These are phyloP conservation scores for Exophiala sideris DNA, from an alignment of 2,329 filamentous ascomycete species.

Conservation along the genomic window DNA sequence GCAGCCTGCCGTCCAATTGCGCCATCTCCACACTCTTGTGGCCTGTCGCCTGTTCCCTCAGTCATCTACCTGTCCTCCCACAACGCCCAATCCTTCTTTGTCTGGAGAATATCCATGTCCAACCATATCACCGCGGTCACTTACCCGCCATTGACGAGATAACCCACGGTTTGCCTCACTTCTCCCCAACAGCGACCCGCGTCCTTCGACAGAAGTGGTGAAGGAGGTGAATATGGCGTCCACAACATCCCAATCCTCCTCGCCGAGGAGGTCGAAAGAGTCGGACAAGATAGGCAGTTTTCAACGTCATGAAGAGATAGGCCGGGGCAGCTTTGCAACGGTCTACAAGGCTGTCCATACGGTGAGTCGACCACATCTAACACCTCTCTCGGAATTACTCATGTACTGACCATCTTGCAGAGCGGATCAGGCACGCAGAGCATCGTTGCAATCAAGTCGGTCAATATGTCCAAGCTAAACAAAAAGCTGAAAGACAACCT, in stretches of 20 bases:
- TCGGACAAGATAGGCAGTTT: constrained; percentile 53
- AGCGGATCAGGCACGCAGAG: constrained; percentile 39
- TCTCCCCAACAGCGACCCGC: constrained; percentile 22
- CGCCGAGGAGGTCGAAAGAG: constrained; percentile 37
- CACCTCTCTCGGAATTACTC: not conserved
- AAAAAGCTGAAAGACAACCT: constrained; percentile 96
- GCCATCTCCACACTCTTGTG: constrained; percentile 24
- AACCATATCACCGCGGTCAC: constrained; percentile 34
- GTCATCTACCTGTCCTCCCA: constrained; percentile 11
- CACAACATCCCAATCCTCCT: constrained; percentile 41
- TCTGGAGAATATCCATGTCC: constrained; percentile 32
- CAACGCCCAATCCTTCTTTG: constrained; percentile 5
- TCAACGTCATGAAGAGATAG: constrained; percentile 81
- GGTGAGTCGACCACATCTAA: constrained; percentile 52
- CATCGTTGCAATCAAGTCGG: constrained; percentile 92
- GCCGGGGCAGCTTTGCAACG: constrained; percentile 94
- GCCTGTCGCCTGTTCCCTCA: constrained; percentile 20
- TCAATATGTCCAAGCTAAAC: constrained; percentile 84
- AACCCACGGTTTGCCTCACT: constrained; percentile 23
- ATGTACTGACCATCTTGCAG: constrained; percentile 22
- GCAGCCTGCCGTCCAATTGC: constrained; percentile 22
- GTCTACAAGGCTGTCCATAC: constrained; percentile 86
- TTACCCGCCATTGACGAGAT: constrained; percentile 36
- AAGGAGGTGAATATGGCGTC: constrained; percentile 36
- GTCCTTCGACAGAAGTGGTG: constrained; percentile 19